Conservation (phyloP, 495 filamentous ascomycete species). For the Schizothecium vesticola region DNA sequence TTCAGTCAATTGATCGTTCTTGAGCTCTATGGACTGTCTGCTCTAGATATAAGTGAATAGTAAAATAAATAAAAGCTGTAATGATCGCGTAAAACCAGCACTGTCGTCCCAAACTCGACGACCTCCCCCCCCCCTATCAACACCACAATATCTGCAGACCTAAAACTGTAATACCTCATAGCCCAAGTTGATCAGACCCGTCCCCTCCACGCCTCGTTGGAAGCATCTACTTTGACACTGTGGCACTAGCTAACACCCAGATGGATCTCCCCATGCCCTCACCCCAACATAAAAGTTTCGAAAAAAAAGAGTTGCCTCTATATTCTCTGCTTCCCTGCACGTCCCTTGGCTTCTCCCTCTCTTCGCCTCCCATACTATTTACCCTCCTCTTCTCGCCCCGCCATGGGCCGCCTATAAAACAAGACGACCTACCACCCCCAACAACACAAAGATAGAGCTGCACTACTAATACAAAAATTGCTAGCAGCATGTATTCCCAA, state of each 20-base stretch:
- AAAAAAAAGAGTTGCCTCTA: slow-evolving; percentile 2
- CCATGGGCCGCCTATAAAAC: not conserved
- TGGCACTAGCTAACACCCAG: not conserved
- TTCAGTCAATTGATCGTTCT: not conserved
- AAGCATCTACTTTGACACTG: not conserved
- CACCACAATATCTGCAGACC: not conserved
- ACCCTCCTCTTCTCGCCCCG: no score
- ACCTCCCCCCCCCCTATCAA: no score
- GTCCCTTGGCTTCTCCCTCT: not conserved
- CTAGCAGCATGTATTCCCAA: not conserved
- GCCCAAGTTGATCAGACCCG: not conserved
- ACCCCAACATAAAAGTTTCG: not conserved
- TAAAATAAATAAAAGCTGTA: not conserved
- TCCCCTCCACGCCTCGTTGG: not conserved
- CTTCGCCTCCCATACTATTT: no score
- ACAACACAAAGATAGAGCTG: not conserved
- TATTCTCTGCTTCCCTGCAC: not conserved
- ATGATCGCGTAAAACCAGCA: not conserved
- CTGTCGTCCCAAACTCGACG: no score
- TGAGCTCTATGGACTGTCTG: not conserved
- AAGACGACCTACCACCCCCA: not conserved
- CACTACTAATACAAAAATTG: not conserved
- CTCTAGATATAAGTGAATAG: not conserved
- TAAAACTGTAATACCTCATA: no score
- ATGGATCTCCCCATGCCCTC: not conserved